Conservation (phyloP, 2,329 filamentous ascomycete species). For the Amphichorda felina region DNA sequence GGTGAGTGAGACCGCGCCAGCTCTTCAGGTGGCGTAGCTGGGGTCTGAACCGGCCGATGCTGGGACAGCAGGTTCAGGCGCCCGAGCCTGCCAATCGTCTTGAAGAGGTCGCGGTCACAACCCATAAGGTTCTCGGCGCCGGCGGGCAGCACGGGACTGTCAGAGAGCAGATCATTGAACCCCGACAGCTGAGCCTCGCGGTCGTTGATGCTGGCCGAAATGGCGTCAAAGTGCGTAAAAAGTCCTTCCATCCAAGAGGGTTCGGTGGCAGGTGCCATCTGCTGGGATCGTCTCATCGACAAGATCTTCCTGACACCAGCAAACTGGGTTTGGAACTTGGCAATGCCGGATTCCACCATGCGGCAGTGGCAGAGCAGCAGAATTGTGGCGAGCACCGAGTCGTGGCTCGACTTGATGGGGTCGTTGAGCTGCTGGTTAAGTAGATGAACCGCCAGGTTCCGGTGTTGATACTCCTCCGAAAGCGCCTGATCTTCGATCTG, state of each 20-base stretch:
- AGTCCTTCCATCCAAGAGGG: slow-evolving; percentile 86
- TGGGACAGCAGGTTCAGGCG: slow-evolving; percentile 78
- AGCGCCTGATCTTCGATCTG: slow-evolving; percentile 51
- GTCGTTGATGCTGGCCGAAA: slow-evolving; percentile 85
- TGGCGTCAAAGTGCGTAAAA: slow-evolving; percentile 90
- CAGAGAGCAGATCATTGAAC: slow-evolving; percentile 44
- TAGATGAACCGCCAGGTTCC: slow-evolving; percentile 65
- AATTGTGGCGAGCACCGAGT: slow-evolving; percentile 79
- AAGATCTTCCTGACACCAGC: slow-evolving; percentile 87
- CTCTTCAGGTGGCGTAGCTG: slow-evolving; percentile 7
- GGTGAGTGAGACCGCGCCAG: slow-evolving; percentile 14
- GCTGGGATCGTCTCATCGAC: slow-evolving; percentile 54
- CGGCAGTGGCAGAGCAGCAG: slow-evolving; percentile 85
- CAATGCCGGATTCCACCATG: slow-evolving; percentile 85
- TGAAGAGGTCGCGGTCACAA: slow-evolving; percentile 79
- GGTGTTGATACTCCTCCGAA: slow-evolving; percentile 75
- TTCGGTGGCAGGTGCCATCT: slow-evolving; percentile 41
- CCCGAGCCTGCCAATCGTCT: slow-evolving; percentile 71
- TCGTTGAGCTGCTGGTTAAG: slow-evolving; percentile 79
- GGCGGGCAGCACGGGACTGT: slow-evolving; percentile 30
- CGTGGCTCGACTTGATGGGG: slow-evolving; percentile 61
- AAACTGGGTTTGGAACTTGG: slow-evolving; percentile 87
- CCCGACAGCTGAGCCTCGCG: slow-evolving; percentile 69
- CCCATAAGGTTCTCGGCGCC: slow-evolving; percentile 77
- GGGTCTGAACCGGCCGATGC: slow-evolving; percentile 39